These are phyloP conservation scores for Beta lomatogona DNA, from an alignment of 179 eudicot species.

Conservation along the genomic window DNA sequence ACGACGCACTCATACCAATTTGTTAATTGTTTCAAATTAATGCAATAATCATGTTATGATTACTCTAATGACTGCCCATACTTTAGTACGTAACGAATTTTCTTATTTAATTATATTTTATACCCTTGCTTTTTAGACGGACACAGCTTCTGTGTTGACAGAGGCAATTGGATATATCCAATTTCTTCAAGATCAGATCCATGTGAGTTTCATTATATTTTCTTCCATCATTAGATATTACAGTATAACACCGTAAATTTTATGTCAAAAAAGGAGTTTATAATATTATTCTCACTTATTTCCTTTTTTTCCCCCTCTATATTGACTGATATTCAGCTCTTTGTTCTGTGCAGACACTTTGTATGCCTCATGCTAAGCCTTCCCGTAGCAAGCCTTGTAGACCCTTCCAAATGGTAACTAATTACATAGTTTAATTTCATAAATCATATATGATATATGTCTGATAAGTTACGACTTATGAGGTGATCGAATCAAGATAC, in stretches of 20 bases:
- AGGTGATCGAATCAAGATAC: too few species aligned
- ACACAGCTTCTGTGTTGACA: conserved; percentile 63
- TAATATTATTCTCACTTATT: neutral
- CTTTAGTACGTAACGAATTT: neutral
- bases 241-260: neutral
- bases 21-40: neutral
- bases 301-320: too few species aligned
- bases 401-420: conserved; percentile 40
- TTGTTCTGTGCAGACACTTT: conserved; percentile 42
- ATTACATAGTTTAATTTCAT: too few species aligned
- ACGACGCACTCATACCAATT: neutral
- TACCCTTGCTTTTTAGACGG: conserved; percentile 41
- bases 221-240: neutral
- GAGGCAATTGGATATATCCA: conserved; percentile 64
- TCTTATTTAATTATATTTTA: conserved; percentile 6
- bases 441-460: too few species aligned
- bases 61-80: conserved; percentile 19
- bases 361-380: conserved; percentile 53
- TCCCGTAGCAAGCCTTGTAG: conserved; percentile 35
- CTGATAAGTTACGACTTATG: too few species aligned
- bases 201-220: conserved; percentile 35
- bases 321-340: neutral
- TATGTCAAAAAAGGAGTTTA: neutral
- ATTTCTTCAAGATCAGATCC: conserved; percentile 63
- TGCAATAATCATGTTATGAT: neutral